Evolutionary conservation across 768 basidiomycete genomes (phyloP).

Genomic region (Boletus huronensis): DNA sequence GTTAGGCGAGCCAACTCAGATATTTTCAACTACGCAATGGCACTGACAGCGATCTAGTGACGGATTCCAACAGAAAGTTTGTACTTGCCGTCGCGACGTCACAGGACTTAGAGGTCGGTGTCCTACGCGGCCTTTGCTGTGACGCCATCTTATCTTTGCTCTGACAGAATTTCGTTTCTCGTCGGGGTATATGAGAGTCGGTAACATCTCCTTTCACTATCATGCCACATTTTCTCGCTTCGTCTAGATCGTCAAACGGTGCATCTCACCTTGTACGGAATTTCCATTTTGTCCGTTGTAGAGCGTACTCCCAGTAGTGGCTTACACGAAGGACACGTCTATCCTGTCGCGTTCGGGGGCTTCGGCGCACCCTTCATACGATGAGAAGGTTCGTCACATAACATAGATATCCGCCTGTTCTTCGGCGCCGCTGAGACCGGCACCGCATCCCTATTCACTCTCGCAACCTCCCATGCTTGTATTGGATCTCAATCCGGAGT

Average conservation of each 20-base stretch:
- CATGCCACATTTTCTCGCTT: neutral
- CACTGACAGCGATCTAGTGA: slow-evolving; percentile 50
- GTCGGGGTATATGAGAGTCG: slow-evolving; percentile 21
- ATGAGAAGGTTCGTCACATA: neutral
- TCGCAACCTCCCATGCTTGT: neutral
- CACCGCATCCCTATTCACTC: neutral
- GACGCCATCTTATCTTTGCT: neutral
- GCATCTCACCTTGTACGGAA: neutral
- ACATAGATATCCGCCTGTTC: neutral
- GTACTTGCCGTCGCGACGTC: slow-evolving; percentile 76
- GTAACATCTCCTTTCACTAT: neutral
- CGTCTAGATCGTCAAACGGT: neutral
- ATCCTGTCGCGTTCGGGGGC: neutral
- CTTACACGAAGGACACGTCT: neutral
- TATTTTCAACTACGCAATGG: neutral
- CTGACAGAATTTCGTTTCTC: slow-evolving; percentile 29
- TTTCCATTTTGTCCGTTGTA: neutral
- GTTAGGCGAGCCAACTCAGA: slow-evolving; percentile 48
- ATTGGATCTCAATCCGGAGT: neutral
- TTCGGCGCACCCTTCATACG: neutral
- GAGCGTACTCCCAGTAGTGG: neutral
- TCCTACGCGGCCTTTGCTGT: neutral
- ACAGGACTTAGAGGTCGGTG: slow-evolving; percentile 59
- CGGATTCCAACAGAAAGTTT: slow-evolving; percentile 77
- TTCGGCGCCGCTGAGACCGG: neutral